These are phyloP conservation scores for Verticillium nubilum DNA, from an alignment of 2,329 filamentous ascomycete genomes.

Conservation along the genomic window DNA sequence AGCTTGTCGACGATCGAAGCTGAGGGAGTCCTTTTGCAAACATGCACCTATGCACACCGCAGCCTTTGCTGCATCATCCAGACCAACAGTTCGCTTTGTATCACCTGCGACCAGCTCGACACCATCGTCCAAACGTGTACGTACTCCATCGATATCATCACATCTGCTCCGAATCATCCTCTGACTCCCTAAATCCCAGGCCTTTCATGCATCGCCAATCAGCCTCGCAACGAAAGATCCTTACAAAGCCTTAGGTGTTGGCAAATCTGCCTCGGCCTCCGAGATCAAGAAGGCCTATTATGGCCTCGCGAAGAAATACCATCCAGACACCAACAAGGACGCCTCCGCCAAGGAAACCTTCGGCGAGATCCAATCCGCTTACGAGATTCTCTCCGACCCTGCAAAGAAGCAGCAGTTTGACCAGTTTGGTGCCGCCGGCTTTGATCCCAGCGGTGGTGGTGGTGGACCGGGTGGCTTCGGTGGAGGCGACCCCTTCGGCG, in stretches of 20 bases:
- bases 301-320: constrained; percentile 92
- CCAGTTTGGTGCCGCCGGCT: constrained; percentile 81
- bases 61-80: constrained; percentile 4
- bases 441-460: constrained; percentile 68
- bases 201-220: constrained; percentile 56
- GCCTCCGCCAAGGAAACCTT: constrained; percentile 91
- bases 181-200: constrained; percentile 21
- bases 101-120: constrained; percentile 22
- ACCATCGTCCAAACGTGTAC: constrained; percentile 13
- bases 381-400: constrained; percentile 87
- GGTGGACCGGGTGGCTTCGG: constrained; percentile 48
- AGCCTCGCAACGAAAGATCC: constrained; percentile 63
- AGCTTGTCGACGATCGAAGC: constrained; percentile 30
- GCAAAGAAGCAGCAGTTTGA: constrained; percentile 93
- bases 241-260: constrained; percentile 80
- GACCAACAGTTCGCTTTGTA: constrained; percentile 10
- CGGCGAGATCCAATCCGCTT: constrained; percentile 84
- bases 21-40: constrained; percentile 34
- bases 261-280: constrained; percentile 69
- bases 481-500: constrained; percentile 52
- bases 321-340: constrained; percentile 98
- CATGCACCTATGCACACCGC: constrained; percentile 16
- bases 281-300: constrained; percentile 99
- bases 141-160: neutral
- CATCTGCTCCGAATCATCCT: neutral